Percentiles rank a stretch among this genome's conserved stretches.
These are phyloP conservation scores for Agarophyton chilense DNA, from an alignment of 23 red algal species.

Conservation along the genomic window DNA sequence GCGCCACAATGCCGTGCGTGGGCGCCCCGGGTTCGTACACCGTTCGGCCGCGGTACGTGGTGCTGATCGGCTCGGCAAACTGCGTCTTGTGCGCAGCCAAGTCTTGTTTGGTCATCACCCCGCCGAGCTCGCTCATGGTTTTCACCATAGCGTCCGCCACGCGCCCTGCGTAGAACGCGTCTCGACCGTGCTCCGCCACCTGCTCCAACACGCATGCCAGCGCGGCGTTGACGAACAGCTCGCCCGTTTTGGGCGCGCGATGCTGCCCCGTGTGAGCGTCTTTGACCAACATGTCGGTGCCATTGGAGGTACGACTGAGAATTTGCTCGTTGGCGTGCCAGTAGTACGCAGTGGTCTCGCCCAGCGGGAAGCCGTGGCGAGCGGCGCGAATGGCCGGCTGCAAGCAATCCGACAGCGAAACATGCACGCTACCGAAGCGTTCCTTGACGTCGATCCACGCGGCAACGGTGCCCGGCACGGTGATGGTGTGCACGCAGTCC, in stretches of 20 bases:
- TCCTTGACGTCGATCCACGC: conserved; percentile 74
- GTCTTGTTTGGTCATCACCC: conserved; percentile 60
- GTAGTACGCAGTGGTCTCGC: conserved; percentile 54
- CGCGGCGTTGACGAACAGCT: conserved; percentile 71
- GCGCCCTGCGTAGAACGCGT: conserved; percentile 82
- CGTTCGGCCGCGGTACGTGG: conserved; percentile 70
- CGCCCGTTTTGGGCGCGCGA: conserved; percentile 73
- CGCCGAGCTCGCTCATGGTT: conserved; percentile 43
- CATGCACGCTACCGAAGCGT: conserved; percentile 19
- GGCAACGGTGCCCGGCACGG: conserved; percentile 89
- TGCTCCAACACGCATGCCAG: conserved; percentile 60
- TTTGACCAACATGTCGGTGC: conserved; percentile 19
- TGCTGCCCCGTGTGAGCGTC: not conserved
- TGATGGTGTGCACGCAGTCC: conserved; percentile 64
- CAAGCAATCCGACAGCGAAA: conserved; percentile 61
- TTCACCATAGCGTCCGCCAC: conserved; percentile 75
- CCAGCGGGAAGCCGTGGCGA: conserved; percentile 64
- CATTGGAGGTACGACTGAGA: conserved; percentile 20
- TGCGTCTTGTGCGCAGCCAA: conserved; percentile 30
- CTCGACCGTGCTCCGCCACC: conserved; percentile 53
- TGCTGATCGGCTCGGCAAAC: conserved; percentile 44
- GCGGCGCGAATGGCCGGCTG: conserved; percentile 76
- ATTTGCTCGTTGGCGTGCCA: conserved; percentile 45
- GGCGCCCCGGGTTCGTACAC: conserved; percentile 85
- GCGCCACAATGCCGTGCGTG: conserved; percentile 84